Evolutionary conservation across 2,329 filamentous ascomycete species (phyloP).

Genomic region (Penicillium sp.): DNA sequence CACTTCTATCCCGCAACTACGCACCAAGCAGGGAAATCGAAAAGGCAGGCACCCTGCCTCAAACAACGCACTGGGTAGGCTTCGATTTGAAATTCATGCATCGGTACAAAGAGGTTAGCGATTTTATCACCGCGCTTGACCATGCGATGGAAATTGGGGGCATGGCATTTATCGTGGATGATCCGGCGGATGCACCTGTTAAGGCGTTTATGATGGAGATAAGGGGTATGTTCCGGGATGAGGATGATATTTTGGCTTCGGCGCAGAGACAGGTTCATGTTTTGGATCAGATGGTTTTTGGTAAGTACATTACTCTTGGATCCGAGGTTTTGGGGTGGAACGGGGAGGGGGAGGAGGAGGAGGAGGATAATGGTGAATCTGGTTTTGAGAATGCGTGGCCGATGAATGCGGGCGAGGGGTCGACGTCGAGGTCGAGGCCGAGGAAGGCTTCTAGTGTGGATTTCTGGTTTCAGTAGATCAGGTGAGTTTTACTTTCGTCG

Average conservation of each 20-base stretch:
- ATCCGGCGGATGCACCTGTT: background rate
- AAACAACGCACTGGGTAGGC: background rate
- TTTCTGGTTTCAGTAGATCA: background rate
- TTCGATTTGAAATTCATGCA: background rate
- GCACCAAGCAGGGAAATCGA: background rate
- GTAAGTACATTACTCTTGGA: constrained; percentile 11
- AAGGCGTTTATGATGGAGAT: constrained; percentile 14
- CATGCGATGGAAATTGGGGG: background rate
- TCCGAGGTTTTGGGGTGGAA: constrained; percentile 5
- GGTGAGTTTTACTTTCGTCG: background rate
- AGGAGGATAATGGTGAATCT: background rate
- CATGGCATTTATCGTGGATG: background rate
- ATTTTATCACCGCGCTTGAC: background rate
- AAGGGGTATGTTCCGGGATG: constrained; percentile 1
- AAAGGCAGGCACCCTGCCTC: background rate
- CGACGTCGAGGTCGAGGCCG: background rate
- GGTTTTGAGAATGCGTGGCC: background rate
- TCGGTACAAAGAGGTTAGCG: background rate
- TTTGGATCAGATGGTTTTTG: constrained; percentile 10
- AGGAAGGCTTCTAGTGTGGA: background rate
- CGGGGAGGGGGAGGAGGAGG: background rate
- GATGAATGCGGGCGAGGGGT: background rate
- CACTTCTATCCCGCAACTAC: background rate
- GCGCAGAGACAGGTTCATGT: constrained; percentile 12
- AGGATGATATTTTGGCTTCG: constrained; percentile 7